These are phyloP conservation scores for Aureobasidium musti DNA, from an alignment of 2,329 filamentous ascomycete species.

Conservation along the genomic window DNA sequence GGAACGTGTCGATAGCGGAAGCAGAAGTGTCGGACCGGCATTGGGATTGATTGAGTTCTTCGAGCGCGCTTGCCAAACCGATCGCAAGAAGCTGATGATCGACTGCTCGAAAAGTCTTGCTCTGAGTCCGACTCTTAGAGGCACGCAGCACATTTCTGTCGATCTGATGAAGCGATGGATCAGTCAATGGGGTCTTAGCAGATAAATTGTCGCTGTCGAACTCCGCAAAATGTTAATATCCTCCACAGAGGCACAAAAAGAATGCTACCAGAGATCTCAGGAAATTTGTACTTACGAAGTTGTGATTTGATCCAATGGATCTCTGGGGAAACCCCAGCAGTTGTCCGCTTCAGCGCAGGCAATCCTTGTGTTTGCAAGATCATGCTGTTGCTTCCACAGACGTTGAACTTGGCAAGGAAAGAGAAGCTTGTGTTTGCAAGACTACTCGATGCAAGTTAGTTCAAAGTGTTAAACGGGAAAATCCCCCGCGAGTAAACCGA, in stretches of 20 bases:
- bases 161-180: conserved; percentile 9
- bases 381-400: not conserved
- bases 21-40: not conserved
- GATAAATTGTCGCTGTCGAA: not conserved
- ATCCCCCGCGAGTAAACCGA: not conserved
- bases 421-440: conserved; percentile 16
- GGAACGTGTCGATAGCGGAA: not conserved
- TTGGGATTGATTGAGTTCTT: not conserved
- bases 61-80: not conserved
- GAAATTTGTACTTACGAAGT: not conserved
- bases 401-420: conserved; percentile 9
- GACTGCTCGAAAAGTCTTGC: not conserved
- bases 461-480: not conserved
- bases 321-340: not conserved
- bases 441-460: conserved; percentile 9
- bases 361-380: conserved; percentile 13
- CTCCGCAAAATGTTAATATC: not conserved
- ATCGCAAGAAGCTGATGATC: not conserved
- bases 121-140: not conserved
- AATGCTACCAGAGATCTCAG: conserved; percentile 10
- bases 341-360: not conserved
- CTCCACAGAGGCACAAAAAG: not conserved
- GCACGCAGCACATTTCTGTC: not conserved
- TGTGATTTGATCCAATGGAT: not conserved
- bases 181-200: not conserved